These are phyloP conservation scores for Vitis labrusca DNA, from an alignment of 164 flowering plant species.

Conservation along the genomic window DNA sequence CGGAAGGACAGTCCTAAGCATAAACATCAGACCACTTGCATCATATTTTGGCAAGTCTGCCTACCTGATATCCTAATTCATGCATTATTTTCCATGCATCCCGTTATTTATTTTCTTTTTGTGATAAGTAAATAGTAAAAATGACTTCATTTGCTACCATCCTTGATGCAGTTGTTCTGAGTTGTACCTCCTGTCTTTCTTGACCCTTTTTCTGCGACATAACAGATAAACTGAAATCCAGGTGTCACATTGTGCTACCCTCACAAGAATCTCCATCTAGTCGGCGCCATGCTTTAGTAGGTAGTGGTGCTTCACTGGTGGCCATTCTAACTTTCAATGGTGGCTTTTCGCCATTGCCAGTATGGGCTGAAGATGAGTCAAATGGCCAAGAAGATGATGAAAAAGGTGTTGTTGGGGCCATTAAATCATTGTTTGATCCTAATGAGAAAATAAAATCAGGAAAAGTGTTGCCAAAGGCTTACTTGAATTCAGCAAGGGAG, in stretches of 20 bases:
- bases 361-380: conserved; percentile 47
- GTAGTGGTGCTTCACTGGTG: conserved; percentile 32
- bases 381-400: conserved; percentile 38
- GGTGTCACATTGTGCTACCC: conserved; percentile 20
- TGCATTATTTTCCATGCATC: too few species aligned
- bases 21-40: too few species aligned
- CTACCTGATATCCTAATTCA: too few species aligned
- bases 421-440: conserved; percentile 79
- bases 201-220: conserved; percentile 22
- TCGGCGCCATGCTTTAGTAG: conserved; percentile 29
- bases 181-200: not conserved
- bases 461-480: conserved; percentile 85
- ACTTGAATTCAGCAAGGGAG: conserved; percentile 88
- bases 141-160: not conserved
- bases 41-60: too few species aligned
- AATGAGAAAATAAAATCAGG: conserved; percentile 91
- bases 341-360: conserved; percentile 34
- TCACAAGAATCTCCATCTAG: conserved; percentile 21
- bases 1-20: too few species aligned
- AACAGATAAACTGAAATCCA: conserved; percentile 46
- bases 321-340: conserved; percentile 29
- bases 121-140: not conserved
- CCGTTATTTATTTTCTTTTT: not conserved
- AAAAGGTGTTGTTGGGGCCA: conserved; percentile 53
- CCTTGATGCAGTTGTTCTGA: not conserved